Evolutionary conservation across 306 rosid genomes (phyloP), one percentile per base, ranked within the genome.

Genomic region (Trifolium pratense): DNA sequence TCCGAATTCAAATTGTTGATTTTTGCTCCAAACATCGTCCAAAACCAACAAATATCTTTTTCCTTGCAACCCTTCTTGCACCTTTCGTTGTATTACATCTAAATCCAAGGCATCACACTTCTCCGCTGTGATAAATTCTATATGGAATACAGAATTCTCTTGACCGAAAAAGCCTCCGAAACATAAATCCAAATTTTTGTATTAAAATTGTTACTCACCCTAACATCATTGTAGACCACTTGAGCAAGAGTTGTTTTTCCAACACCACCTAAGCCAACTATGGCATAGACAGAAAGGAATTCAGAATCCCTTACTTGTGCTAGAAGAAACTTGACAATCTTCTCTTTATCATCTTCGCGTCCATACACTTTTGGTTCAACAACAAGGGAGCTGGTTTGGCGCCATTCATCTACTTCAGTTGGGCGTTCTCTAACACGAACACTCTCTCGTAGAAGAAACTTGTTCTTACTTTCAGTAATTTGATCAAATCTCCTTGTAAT

Each of bases 21-120:
- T 64, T 39, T 13, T 18, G 9, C 39, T 64, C 69, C 69, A 64
- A 11, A 64, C 52, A 13, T 64, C 69, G 6, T 64, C 69, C n/a
- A 37, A 10, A 18, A 64, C 51, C 0, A 64, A 11, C 16, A 64
- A 64, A 5, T 37, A 64, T 39, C 51, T 64, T 3, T 37, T 64
- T 37, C 69, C 69, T 11, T 37, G 32, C 51, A 64, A 64, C 0
- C 39, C 5, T 2, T 11, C 6, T 20, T 20, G 32, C 31, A 18
- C 69, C 23, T 64, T 18, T 64, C 9, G 0, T 18, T 37, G 29
- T 18, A 17, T 0, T 64, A 12, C 69, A 10, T 64, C 49, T 39
- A 64, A 37, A 20, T 37, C 1, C 0, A 11, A 5, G 32, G 2
- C n/a, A 17, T 37, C 16, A 20, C 8, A 37, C 5, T 64, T 37